Conservation (phyloP, 805 yeast species). For the Teunomyces tritomae region DNA sequence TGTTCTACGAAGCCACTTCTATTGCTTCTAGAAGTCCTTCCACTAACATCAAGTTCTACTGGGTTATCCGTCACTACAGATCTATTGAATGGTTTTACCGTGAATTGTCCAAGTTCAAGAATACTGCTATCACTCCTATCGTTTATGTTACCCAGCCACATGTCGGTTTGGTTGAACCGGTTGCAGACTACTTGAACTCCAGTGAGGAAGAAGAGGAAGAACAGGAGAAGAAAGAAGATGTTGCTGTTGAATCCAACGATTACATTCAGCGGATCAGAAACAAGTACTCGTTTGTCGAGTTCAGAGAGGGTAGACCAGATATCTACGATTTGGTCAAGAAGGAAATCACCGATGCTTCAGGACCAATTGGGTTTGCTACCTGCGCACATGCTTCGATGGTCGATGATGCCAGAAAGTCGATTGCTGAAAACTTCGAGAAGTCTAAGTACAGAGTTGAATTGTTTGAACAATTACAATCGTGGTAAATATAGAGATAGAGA, state of each 20-base stretch:
- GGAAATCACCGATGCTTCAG: constrained; percentile 36
- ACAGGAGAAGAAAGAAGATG: constrained; percentile 12
- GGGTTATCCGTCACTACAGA: constrained; percentile 41
- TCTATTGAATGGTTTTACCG: constrained; percentile 39
- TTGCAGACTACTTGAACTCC: constrained; percentile 5
- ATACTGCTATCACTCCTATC: constrained; percentile 32
- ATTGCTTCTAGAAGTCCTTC: constrained; percentile 15
- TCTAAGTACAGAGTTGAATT: constrained; percentile 32
- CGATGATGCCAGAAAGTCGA: constrained; percentile 28
- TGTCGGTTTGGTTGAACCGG: constrained; percentile 12
- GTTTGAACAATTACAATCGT: constrained; percentile 33
- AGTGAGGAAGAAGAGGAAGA: constrained; percentile 12
- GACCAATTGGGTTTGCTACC: constrained; percentile 45
- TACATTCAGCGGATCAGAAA: constrained; percentile 15
- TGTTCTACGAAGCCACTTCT: constrained; percentile 30
- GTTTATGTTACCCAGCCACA: constrained; percentile 42
- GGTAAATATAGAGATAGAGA: constrained; percentile 17
- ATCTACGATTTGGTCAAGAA: constrained; percentile 28
- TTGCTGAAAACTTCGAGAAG: constrained; percentile 24
- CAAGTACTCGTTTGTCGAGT: constrained; percentile 36
- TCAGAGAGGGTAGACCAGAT: constrained; percentile 46
- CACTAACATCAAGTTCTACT: constrained; percentile 27
- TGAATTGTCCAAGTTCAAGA: constrained; percentile 32
- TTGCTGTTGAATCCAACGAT: constrained; percentile 8
- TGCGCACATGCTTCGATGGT: constrained; percentile 50